phyloP scores from a whole-genome alignment of 768 basidiomycete genomes.

The Lanmaoa pseudosensibilis region DNA sequence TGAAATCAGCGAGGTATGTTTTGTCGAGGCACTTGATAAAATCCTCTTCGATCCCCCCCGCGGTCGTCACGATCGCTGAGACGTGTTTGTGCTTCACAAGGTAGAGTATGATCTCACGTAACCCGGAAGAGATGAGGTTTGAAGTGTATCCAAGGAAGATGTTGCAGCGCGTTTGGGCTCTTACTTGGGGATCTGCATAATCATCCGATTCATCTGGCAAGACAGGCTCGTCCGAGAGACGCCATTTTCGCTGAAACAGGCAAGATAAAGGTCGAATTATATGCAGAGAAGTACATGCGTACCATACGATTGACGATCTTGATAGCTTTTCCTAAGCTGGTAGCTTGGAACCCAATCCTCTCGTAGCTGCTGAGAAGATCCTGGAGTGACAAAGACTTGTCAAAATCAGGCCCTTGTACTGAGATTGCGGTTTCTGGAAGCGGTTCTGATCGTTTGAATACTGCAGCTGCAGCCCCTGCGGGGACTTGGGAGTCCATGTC shows the following conservation, averaged over 20 bases:
- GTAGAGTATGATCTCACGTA: constrained; percentile 88
- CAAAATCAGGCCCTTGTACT: constrained; percentile 88
- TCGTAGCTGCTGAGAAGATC: constrained; percentile 77
- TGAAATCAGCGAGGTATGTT: constrained; percentile 93
- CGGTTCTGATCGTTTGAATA: constrained; percentile 74
- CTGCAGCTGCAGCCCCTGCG: constrained; percentile 64
- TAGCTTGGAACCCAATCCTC: constrained; percentile 97
- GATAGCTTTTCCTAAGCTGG: constrained; percentile 83
- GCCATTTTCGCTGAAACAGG: constrained; percentile 71
- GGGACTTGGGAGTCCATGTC: constrained; percentile 42
- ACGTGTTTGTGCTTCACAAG: constrained; percentile 94
- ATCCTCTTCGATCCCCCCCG: constrained; percentile 98
- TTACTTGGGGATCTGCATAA: constrained; percentile 54
- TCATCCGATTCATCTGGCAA: constrained; percentile 70
- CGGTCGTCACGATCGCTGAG: constrained; percentile 90
- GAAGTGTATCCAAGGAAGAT: constrained; percentile 98
- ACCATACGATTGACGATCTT: constrained; percentile 95
- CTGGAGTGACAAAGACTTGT: constrained; percentile 61
- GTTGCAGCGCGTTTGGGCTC: constrained; percentile 73
- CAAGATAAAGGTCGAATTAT: not conserved
- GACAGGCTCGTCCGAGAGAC: constrained; percentile 82
- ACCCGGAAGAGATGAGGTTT: constrained; percentile 95
- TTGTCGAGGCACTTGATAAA: constrained; percentile 98
- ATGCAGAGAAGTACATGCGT: constrained; percentile 3
- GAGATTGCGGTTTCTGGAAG: constrained; percentile 62